These are phyloP conservation scores for Cephaloascus fragrans DNA, from an alignment of 805 yeast species.

Conservation along the genomic window DNA sequence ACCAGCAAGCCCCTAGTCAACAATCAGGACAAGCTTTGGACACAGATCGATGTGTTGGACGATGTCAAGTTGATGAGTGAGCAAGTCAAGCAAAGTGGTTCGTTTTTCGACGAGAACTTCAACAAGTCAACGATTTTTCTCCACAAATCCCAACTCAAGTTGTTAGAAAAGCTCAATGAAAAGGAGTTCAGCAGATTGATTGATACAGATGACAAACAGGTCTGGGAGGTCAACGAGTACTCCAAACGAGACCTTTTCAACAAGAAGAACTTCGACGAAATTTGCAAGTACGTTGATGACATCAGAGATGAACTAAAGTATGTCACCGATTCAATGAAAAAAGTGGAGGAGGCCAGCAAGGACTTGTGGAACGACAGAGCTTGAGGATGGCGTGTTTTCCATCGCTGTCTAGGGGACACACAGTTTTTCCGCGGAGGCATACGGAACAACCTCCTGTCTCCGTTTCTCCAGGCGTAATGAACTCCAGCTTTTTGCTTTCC, in stretches of 20 bases:
- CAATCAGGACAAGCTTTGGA: slow-evolving; percentile 73
- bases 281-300: slow-evolving; percentile 38
- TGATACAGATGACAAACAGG: slow-evolving; percentile 5
- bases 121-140: slow-evolving; percentile 22
- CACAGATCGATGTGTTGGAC: slow-evolving; percentile 77
- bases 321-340: slow-evolving; percentile 41
- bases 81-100: slow-evolving; percentile 29
- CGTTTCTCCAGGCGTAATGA: no score
- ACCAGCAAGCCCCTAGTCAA: slow-evolving; percentile 51
- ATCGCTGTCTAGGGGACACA: no score
- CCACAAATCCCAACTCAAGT: slow-evolving; percentile 6
- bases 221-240: slow-evolving; percentile 12
- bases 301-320: slow-evolving; percentile 38
- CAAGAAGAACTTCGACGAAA: slow-evolving; percentile 41
- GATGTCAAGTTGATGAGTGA: slow-evolving; percentile 59
- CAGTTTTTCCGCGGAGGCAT: no score
- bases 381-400: no score
- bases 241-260: slow-evolving; percentile 27
- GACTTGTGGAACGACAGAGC: slow-evolving; percentile 26
- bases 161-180: slow-evolving; percentile 3
- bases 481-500: no score
- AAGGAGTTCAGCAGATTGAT: slow-evolving; percentile 4
- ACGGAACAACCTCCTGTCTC: no score
- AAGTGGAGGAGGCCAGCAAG: slow-evolving; percentile 33
- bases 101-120: slow-evolving; percentile 44